A percentile compares a stretch with the other conserved stretches of the same genome.
Conservation (phyloP, 805 yeast genomes). For the Myxozyma melibiosi region DNA sequence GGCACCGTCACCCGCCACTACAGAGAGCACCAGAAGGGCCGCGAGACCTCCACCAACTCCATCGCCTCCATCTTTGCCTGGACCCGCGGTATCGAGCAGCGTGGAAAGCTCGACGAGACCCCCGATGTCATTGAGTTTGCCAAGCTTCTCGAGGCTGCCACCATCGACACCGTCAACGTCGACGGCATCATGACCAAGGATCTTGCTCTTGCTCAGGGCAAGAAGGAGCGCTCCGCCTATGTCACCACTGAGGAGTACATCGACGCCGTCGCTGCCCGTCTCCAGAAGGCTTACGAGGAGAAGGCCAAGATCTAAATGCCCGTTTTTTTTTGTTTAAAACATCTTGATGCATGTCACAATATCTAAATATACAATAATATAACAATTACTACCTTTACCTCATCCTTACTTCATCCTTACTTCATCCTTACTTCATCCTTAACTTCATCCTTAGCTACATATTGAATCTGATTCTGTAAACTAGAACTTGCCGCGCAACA, state of each 20-base stretch:
- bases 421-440: neutral
- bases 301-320: conserved; percentile 19
- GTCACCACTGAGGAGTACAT: conserved; percentile 93
- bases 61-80: conserved; percentile 97
- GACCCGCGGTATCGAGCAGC: conserved; percentile 90
- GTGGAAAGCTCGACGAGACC: conserved; percentile 86
- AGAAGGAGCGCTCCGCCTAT: conserved; percentile 75
- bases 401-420: neutral
- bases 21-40: conserved; percentile 94
- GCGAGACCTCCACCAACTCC: conserved; percentile 95
- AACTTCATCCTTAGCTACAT: too few relatives aligned
- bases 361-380: too few relatives aligned
- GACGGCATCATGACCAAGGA: conserved; percentile 96
- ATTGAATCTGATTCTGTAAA: too few relatives aligned
- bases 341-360: too few relatives aligned
- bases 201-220: conserved; percentile 86
- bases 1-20: conserved; percentile 98
- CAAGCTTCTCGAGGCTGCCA: conserved; percentile 75
- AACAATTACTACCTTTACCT: neutral
- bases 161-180: conserved; percentile 76
- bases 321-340: neutral
- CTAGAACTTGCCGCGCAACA: conserved; percentile 70
- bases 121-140: conserved; percentile 85
- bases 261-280: conserved; percentile 58
- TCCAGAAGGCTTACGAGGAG: conserved; percentile 21